Evolutionary conservation across 2,329 filamentous ascomycete genomes (phyloP).

Genomic region (Diaporthe caulivora): DNA sequence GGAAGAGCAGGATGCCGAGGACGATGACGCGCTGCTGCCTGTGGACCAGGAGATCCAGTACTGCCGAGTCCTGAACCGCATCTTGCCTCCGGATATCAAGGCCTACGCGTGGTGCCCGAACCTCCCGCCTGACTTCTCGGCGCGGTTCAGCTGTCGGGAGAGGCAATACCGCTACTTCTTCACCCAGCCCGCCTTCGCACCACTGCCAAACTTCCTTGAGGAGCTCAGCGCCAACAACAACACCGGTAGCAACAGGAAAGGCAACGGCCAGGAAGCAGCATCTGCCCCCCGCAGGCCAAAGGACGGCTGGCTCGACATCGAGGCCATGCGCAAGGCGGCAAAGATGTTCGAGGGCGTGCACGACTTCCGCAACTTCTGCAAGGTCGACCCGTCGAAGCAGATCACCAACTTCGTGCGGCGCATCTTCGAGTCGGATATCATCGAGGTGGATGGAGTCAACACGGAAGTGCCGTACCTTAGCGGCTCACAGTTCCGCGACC

Average conservation of each 20-base stretch:
- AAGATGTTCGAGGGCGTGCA: conserved; percentile 84
- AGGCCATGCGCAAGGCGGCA: conserved; percentile 86
- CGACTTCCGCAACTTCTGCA: conserved; percentile 98
- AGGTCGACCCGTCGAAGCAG: conserved; percentile 90
- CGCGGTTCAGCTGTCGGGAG: conserved; percentile 92
- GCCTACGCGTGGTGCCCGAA: conserved; percentile 93
- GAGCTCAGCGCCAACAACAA: conserved; percentile 38
- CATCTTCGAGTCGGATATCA: conserved; percentile 85
- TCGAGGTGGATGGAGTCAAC: conserved; percentile 70
- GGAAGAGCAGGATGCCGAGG: conserved; percentile 43
- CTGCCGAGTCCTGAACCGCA: conserved; percentile 83
- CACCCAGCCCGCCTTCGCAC: conserved; percentile 89
- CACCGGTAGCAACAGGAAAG: conserved; percentile 41
- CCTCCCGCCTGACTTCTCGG: conserved; percentile 84
- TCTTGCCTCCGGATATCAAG: conserved; percentile 90
- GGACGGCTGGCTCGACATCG: conserved; percentile 88
- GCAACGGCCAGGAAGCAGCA: background rate
- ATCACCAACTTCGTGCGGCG: conserved; percentile 84
- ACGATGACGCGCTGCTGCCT: conserved; percentile 68
- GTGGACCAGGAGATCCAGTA: conserved; percentile 88
- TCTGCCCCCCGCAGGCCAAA: conserved; percentile 49
- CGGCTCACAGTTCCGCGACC: conserved; percentile 57
- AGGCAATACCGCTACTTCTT: conserved; percentile 97
- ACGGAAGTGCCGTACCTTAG: conserved; percentile 69
- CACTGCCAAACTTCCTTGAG: conserved; percentile 68